phyloP scores from a whole-genome alignment of 139 green algal genomes.

The Coelastrella sp. region DNA sequence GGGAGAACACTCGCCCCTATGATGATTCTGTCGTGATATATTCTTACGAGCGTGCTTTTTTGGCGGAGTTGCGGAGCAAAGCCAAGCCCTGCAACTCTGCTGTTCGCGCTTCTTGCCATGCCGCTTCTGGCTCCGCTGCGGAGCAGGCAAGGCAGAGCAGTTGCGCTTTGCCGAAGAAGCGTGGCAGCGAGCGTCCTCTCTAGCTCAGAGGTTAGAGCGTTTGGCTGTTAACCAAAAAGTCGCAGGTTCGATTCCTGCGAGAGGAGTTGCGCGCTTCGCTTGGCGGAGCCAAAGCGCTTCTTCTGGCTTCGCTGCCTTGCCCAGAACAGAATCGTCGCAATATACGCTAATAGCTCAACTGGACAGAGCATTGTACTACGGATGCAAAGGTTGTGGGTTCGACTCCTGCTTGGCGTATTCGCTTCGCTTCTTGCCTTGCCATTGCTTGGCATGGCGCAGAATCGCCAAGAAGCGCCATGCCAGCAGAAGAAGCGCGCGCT shows the following conservation, averaged over 20 bases:
- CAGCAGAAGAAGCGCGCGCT: no score
- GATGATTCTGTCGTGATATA: no score
- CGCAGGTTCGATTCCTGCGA: constrained; percentile 35
- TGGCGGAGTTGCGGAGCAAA: background rate
- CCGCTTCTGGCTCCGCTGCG: no score
- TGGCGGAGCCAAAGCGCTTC: background rate
- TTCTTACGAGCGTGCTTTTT: constrained; percentile 39
- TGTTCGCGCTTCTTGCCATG: no score
- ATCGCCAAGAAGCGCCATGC: no score
- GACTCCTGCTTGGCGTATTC: constrained; percentile 52
- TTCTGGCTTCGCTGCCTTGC: background rate
- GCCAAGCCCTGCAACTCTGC: no score
- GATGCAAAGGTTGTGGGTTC: constrained; percentile 62
- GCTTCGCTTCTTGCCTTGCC: background rate
- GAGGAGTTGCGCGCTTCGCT: background rate
- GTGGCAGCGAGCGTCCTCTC: background rate
- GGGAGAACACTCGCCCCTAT: no score
- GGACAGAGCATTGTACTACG: constrained; percentile 67
- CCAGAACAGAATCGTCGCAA: background rate
- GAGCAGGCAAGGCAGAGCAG: no score
- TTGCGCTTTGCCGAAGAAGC: no score
- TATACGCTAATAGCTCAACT: constrained; percentile 62
- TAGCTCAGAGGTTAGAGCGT: constrained; percentile 40
- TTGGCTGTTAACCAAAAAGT: constrained; percentile 30
- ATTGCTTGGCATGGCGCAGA: background rate